A percentile compares a stretch with the other conserved stretches of the same genome.
phyloP scores from a whole-genome alignment of 2,329 filamentous ascomycete species.

The Capronia epimyces region DNA sequence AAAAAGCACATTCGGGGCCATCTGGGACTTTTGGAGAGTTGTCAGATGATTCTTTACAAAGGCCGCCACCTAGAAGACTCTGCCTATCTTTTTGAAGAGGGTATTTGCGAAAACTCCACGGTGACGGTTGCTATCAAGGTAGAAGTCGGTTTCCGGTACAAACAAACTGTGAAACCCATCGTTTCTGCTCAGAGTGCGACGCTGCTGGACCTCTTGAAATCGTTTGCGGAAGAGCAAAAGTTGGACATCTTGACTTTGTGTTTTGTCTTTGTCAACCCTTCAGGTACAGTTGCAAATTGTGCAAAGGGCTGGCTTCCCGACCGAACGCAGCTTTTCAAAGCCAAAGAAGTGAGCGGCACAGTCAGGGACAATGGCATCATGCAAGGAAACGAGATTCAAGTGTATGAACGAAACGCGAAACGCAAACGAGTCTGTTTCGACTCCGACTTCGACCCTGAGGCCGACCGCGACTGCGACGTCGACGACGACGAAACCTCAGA shows the following conservation, averaged over 20 bases:
- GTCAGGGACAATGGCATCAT: conserved; percentile 9
- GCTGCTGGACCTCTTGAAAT: not conserved
- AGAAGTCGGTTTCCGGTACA: not conserved
- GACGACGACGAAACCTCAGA: not conserved
- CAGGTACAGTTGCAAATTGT: not conserved
- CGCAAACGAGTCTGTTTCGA: not conserved
- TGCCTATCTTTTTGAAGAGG: not conserved
- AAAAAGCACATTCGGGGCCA: not conserved
- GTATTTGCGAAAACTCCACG: not conserved
- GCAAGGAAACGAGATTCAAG: not conserved
- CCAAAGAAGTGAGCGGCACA: not conserved
- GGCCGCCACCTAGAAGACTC: not conserved
- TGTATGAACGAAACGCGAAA: conserved; percentile 1
- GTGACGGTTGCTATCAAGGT: not conserved
- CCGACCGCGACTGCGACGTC: not conserved
- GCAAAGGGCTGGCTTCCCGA: conserved; percentile 4
- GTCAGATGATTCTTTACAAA: not conserved
- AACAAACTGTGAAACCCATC: not conserved
- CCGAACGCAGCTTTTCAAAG: conserved; percentile 4
- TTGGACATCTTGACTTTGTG: not conserved
- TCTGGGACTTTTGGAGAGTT: not conserved
- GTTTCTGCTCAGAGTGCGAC: not conserved
- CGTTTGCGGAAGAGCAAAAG: not conserved
- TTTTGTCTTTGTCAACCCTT: conserved; percentile 1
- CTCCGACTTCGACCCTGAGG: not conserved